Evolutionary conservation across 331 rosid genomes (phyloP).

Genomic region (Prunus yedoensis): DNA sequence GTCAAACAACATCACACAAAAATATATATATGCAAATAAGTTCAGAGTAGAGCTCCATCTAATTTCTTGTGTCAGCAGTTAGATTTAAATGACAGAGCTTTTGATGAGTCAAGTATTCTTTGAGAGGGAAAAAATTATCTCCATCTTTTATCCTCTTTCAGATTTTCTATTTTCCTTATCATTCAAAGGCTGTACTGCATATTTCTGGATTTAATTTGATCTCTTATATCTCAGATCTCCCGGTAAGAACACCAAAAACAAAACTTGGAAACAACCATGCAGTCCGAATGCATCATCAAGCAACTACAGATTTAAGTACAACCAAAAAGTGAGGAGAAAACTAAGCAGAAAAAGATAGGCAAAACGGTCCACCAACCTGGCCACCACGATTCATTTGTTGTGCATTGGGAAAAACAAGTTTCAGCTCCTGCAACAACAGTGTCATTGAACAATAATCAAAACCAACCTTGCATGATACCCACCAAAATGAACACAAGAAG

Average conservation of each 20-base stretch:
- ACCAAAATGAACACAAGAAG: background rate
- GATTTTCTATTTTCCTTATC: too few relatives aligned
- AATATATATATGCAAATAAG: background rate
- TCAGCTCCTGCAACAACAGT: constrained; percentile 63
- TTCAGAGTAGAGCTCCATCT: background rate
- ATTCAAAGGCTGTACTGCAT: too few relatives aligned
- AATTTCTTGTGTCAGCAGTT: background rate
- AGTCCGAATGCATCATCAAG: too few relatives aligned
- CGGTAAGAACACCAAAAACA: too few relatives aligned
- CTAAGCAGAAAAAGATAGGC: too few relatives aligned
- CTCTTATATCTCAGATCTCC: too few relatives aligned
- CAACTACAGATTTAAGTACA: too few relatives aligned
- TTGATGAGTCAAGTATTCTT: background rate
- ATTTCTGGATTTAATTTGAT: too few relatives aligned
- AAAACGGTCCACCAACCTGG: constrained; percentile 58
- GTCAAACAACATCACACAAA: background rate
- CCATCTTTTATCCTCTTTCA: too few relatives aligned
- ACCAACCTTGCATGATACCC: background rate
- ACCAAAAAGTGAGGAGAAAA: too few relatives aligned
- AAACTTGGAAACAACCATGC: too few relatives aligned
- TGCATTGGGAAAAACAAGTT: constrained; percentile 81
- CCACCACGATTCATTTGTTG: constrained; percentile 92
- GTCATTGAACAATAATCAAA: constrained; percentile 8
- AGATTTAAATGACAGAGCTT: background rate
- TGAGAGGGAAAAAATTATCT: background rate